Conservation (phyloP, 371 early-diverging fungal genomes). For the Mortierella sp. region DNA sequence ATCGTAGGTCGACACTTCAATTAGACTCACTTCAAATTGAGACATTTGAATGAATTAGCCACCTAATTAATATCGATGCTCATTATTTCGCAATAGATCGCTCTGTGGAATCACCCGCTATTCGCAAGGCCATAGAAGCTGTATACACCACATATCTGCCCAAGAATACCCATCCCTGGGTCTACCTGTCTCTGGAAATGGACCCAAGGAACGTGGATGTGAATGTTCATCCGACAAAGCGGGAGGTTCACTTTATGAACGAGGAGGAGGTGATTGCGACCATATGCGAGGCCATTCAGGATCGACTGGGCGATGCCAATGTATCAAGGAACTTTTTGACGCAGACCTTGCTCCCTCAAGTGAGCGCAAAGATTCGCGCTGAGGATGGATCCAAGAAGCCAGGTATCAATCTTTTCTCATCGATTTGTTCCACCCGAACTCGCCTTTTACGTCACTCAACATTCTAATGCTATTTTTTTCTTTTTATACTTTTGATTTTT, state of each 20-base stretch:
- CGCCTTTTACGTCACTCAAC: neutral
- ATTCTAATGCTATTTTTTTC: neutral
- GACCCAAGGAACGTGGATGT: constrained; percentile 94
- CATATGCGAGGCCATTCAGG: constrained; percentile 75
- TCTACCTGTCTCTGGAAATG: constrained; percentile 90
- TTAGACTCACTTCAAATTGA: neutral
- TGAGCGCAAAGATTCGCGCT: constrained; percentile 16
- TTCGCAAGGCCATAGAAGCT: constrained; percentile 86
- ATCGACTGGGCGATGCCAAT: constrained; percentile 64
- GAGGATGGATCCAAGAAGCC: constrained; percentile 39
- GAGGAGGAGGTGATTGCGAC: constrained; percentile 86
- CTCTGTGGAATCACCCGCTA: constrained; percentile 83
- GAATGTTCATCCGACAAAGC: constrained; percentile 98
- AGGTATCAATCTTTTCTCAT: constrained; percentile 5
- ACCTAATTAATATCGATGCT: neutral
- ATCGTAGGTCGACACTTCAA: constrained; percentile 73
- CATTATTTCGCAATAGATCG: constrained; percentile 70
- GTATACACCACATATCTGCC: constrained; percentile 88
- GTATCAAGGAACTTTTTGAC: constrained; percentile 69
- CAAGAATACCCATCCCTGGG: constrained; percentile 91
- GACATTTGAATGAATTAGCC: neutral
- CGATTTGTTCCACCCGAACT: neutral
- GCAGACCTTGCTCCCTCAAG: constrained; percentile 59
- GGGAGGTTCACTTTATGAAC: constrained; percentile 92
- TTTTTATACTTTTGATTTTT: neutral